Evolutionary conservation across 2,329 filamentous ascomycete species (phyloP).

Genomic region (Dactylellina parvicollis): DNA sequence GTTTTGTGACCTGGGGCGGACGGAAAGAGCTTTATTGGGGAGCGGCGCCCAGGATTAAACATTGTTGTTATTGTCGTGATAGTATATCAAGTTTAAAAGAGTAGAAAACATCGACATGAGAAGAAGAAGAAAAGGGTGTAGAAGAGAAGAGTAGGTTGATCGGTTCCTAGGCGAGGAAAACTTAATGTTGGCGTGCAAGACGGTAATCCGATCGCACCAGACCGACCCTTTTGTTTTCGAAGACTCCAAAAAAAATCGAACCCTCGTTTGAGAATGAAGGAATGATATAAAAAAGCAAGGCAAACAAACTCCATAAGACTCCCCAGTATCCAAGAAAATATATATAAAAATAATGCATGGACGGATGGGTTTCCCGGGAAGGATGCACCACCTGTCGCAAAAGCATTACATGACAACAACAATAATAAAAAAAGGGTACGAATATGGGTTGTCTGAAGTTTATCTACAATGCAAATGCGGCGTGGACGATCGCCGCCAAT

Average conservation of each 20-base stretch:
- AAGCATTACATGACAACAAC: not conserved
- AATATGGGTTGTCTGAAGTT: slow-evolving; percentile 27
- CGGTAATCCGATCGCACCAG: slow-evolving; percentile 1
- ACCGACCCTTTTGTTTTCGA: slow-evolving; percentile 5
- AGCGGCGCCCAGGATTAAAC: slow-evolving; percentile 40
- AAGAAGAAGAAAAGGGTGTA: slow-evolving; percentile 3
- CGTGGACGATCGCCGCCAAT: slow-evolving; percentile 38
- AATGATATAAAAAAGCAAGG: not conserved
- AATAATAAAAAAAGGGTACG: not conserved
- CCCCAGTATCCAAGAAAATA: slow-evolving; percentile 34
- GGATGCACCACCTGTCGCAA: not conserved
- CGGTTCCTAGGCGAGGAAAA: slow-evolving; percentile 12
- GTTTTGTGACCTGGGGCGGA: not conserved
- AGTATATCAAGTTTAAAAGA: slow-evolving; percentile 31
- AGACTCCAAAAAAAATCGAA: slow-evolving; percentile 10
- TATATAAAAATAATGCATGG: not conserved
- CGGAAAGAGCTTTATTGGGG: not conserved
- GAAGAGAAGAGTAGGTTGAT: not conserved
- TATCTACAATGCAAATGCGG: slow-evolving; percentile 43
- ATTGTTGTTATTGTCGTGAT: slow-evolving; percentile 46
- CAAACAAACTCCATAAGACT: slow-evolving; percentile 51
- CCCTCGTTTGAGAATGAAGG: not conserved
- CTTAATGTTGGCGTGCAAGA: not conserved
- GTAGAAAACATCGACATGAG: slow-evolving; percentile 38
- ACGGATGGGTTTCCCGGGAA: not conserved